phyloP scores from a whole-genome alignment of 192 early-diverging fungal genomes.

The Neocallimastix lanati region DNA sequence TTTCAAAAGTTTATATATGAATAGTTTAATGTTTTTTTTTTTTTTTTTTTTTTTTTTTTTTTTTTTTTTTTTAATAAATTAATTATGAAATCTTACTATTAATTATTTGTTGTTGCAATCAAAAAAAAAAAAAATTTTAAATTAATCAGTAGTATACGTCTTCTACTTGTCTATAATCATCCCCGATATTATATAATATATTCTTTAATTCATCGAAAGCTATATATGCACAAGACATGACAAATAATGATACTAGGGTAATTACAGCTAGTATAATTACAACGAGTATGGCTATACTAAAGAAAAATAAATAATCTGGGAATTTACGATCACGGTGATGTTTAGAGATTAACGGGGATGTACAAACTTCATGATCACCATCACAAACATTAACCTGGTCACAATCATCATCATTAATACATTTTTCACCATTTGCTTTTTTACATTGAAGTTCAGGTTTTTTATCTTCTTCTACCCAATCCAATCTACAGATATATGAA shows the following conservation, averaged over 20 bases:
- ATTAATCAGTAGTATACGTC: no score
- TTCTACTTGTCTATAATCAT: neutral
- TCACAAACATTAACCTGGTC: neutral
- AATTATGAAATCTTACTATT: no score
- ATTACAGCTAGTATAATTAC: neutral
- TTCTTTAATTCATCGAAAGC: neutral
- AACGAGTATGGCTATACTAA: neutral
- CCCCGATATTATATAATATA: neutral
- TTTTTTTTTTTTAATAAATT: no score
- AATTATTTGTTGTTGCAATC: no score
- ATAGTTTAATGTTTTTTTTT: no score
- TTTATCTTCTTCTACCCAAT: neutral
- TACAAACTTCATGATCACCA: neutral
- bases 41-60: no score
- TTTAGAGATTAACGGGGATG: neutral
- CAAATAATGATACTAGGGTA: neutral
- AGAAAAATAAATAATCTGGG: neutral
- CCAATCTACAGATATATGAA: neutral
- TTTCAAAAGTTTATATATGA: no score
- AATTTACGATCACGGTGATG: neutral
- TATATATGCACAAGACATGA: neutral
- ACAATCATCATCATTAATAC: neutral
- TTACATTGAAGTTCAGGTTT: neutral
- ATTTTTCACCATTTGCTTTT: neutral
- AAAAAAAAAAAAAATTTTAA: no score